Base-by-base conservation (phyloP, 2,329 filamentous ascomycete genomes). In the Aspergillus japonicus region DNA sequence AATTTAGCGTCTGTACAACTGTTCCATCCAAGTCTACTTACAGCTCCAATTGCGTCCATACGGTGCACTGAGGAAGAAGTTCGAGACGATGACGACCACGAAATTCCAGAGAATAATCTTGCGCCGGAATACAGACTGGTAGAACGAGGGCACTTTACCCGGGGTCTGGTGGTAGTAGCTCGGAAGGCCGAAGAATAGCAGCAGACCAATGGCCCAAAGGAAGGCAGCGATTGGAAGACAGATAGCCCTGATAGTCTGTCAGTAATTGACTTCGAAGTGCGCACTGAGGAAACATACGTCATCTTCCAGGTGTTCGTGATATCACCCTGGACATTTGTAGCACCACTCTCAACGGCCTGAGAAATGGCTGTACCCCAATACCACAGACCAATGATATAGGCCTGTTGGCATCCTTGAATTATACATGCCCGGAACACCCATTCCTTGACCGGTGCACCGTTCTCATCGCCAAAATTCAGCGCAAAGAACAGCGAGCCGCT, bases 41-140 rank as follows among this genome's bases (percentile, higher is more conserved):
- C 82, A 89, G 47, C 78, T 77, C 87, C 87, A 89, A 71, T 87
- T 89, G 55, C 87, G 82, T 47, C 87, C 87, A 67, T 88, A 89
- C 1, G 84, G 85, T 0, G 87, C 82, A 24, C 84, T 85, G 29
- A 89, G 80, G 75, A 86, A 89, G 79, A 87, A 88, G 72, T 89
- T 89, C 68, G 89, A 86, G 33, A 89, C 73, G 59, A 88, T 76
- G 47, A 89, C 84, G 3, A 84, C 82, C 59, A 86, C 74, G 72
- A 88, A 85, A 76, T 88, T 89, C 87, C 87, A 89, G 12, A 87
- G 77, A 49, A 89, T 82, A 61, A 89, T 85, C 73, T 87, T 88
- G 60, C 87, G 83, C 50, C 85, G 80, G 62, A 83, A 78, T 7
- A 89, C 78, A 2, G 85, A 84, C 56, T 77, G 80, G 74, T 89